A percentile compares a stretch with the other conserved stretches of the same genome.
These are phyloP conservation scores for Yamadazyma epiphylla DNA, from an alignment of 1,139 yeast genomes.

Conservation along the genomic window DNA sequence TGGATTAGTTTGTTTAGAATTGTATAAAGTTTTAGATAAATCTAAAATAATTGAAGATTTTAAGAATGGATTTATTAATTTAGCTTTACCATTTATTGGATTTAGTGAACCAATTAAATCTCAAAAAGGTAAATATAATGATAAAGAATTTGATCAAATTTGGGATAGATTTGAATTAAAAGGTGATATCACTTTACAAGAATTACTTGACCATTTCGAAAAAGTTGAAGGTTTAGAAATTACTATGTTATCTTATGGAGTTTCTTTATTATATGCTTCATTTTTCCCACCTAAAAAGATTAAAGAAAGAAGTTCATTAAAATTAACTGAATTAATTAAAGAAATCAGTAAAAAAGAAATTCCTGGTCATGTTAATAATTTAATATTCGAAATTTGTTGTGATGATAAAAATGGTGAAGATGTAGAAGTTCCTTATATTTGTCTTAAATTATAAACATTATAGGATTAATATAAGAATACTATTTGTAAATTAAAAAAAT, in stretches of 20 bases:
- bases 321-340: slow-evolving; percentile 72
- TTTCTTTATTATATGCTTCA: slow-evolving; percentile 83
- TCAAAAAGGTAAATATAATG: slow-evolving; percentile 77
- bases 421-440: slow-evolving; percentile 86
- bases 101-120: slow-evolving; percentile 94
- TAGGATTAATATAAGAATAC: too few relatives aligned
- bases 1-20: slow-evolving; percentile 88
- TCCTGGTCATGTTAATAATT: slow-evolving; percentile 67
- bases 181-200: slow-evolving; percentile 75
- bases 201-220: slow-evolving; percentile 72
- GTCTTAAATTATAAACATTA: slow-evolving; percentile 9
- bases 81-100: slow-evolving; percentile 95
- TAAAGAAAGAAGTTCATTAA: slow-evolving; percentile 68
- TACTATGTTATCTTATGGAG: slow-evolving; percentile 90
- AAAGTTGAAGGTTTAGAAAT: slow-evolving; percentile 80
- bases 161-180: slow-evolving; percentile 92
- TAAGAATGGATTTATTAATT: slow-evolving; percentile 89
- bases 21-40: slow-evolving; percentile 82
- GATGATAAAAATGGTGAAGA: slow-evolving; percentile 94
- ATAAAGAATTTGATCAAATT: slow-evolving; percentile 75
- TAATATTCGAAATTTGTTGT: slow-evolving; percentile 86
- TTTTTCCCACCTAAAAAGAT: slow-evolving; percentile 91
- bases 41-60: slow-evolving; percentile 76
- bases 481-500: too few relatives aligned
- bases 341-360: slow-evolving; percentile 80